phyloP scores from a whole-genome alignment of 306 rosid genomes.

The Acacia confusa region DNA sequence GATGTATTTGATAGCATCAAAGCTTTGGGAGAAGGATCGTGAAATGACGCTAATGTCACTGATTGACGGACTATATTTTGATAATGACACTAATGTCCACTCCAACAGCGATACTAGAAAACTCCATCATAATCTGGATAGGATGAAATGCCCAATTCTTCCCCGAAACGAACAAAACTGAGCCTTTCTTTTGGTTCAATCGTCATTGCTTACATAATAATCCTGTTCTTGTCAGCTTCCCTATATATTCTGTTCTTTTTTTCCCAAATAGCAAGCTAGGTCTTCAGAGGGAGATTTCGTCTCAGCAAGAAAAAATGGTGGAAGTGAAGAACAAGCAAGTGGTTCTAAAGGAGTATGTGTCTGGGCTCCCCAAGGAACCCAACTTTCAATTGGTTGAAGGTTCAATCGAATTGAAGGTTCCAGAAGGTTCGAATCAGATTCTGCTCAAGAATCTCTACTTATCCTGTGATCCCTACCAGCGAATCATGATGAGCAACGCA shows the following conservation, averaged over 20 bases:
- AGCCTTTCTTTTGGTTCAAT: too few relatives aligned
- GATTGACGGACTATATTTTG: too few relatives aligned
- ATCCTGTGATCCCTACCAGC: conserved; percentile 47
- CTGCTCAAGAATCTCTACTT: conserved; percentile 51
- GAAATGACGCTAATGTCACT: too few relatives aligned
- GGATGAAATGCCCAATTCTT: neutral
- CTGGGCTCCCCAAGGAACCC: conserved; percentile 30
- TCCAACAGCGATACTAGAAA: too few relatives aligned
- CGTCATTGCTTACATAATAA: too few relatives aligned
- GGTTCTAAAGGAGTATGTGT: conserved; percentile 15
- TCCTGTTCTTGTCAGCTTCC: neutral
- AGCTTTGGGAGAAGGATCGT: too few relatives aligned
- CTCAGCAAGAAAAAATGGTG: neutral
- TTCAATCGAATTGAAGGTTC: conserved; percentile 10
- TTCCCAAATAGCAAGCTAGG: neutral
- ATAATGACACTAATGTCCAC: too few relatives aligned
- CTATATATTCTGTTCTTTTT: neutral
- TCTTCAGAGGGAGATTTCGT: neutral
- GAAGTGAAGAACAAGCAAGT: conserved; percentile 36
- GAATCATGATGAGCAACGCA: neutral
- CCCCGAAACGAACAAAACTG: neutral
- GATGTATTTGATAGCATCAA: too few relatives aligned
- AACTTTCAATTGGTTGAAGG: conserved; percentile 13
- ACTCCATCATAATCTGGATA: neutral
- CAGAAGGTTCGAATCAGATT: conserved; percentile 30